Percentiles rank a stretch among this genome's conserved stretches.
These are phyloP conservation scores for Tulasnella sp. DNA, from an alignment of 768 basidiomycete genomes.

Conservation along the genomic window DNA sequence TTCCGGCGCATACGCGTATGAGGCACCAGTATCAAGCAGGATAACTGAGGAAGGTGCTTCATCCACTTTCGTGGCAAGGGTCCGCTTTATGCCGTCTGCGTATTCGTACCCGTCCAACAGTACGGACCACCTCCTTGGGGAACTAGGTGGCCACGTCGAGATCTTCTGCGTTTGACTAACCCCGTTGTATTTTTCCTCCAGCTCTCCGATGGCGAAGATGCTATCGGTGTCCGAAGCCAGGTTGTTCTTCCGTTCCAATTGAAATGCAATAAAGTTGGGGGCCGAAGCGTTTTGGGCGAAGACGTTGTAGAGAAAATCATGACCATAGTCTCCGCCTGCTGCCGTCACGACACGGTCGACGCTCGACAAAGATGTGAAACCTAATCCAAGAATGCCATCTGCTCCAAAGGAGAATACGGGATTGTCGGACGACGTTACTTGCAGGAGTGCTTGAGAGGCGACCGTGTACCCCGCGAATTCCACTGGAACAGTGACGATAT, in stretches of 20 bases:
- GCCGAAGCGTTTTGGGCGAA: constrained; percentile 63
- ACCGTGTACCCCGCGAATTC: constrained; percentile 69
- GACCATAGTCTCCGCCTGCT: constrained; percentile 54
- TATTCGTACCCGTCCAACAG: constrained; percentile 61
- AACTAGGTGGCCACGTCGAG: constrained; percentile 63
- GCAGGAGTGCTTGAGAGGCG: constrained; percentile 66
- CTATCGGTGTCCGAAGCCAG: constrained; percentile 56
- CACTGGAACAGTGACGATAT: constrained; percentile 57
- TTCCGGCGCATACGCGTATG: constrained; percentile 73
- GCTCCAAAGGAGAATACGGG: constrained; percentile 70
- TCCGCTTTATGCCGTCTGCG: constrained; percentile 22
- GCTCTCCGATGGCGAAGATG: constrained; percentile 72
- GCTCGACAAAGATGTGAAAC: constrained; percentile 70
- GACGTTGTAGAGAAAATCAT: constrained; percentile 69
- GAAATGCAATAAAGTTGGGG: constrained; percentile 78
- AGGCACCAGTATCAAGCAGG: constrained; percentile 76
- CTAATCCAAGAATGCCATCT: constrained; percentile 67
- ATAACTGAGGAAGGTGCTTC: constrained; percentile 58
- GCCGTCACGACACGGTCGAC: constrained; percentile 60
- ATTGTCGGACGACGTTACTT: constrained; percentile 59
- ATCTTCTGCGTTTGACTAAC: constrained; percentile 58
- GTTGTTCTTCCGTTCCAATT: constrained; percentile 59
- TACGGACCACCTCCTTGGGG: constrained; percentile 70
- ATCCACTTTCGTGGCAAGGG: constrained; percentile 47
- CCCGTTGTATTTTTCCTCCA: constrained; percentile 56